These are phyloP conservation scores for Mucor sp. DNA, from an alignment of 371 early-diverging fungal genomes.

Conservation along the genomic window DNA sequence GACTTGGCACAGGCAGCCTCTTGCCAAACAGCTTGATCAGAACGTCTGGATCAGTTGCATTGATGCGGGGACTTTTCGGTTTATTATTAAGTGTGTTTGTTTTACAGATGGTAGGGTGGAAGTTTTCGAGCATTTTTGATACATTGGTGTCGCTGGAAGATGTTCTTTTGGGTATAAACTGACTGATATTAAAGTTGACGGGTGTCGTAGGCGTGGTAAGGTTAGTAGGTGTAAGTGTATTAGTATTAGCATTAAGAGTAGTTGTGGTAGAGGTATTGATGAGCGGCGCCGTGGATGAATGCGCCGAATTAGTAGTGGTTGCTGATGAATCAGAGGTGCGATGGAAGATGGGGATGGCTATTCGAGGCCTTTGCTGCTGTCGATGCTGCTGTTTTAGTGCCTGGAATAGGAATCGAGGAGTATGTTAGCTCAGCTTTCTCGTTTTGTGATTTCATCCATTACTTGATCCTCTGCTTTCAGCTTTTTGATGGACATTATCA, in stretches of 20 bases:
- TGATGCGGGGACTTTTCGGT: slow-evolving; percentile 19
- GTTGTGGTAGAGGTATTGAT: neutral
- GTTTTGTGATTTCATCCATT: neutral
- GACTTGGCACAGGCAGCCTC: slow-evolving; percentile 16
- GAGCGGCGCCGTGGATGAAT: neutral
- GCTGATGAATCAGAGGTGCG: neutral
- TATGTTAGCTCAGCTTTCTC: neutral
- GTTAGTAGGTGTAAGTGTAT: neutral
- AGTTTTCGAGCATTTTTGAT: slow-evolving; percentile 20
- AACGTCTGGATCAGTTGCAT: slow-evolving; percentile 19
- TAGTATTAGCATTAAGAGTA: neutral
- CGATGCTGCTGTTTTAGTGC: neutral
- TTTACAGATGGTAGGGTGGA: slow-evolving; percentile 13
- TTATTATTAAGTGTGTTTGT: neutral
- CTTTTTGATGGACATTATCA: slow-evolving; percentile 20
- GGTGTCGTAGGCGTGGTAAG: neutral
- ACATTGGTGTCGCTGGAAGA: slow-evolving; percentile 24
- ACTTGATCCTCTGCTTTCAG: slow-evolving; percentile 19
- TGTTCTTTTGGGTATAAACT: slow-evolving; percentile 34
- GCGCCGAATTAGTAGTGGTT: neutral
- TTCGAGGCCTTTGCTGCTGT: slow-evolving; percentile 6
- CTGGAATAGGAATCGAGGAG: too few relatives aligned
- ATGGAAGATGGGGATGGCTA: slow-evolving; percentile 15
- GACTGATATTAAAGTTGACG: slow-evolving; percentile 20
- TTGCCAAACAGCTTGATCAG: slow-evolving; percentile 24